phyloP scores from a whole-genome alignment of 495 filamentous ascomycete species.

The Annulohypoxylon nitens region DNA sequence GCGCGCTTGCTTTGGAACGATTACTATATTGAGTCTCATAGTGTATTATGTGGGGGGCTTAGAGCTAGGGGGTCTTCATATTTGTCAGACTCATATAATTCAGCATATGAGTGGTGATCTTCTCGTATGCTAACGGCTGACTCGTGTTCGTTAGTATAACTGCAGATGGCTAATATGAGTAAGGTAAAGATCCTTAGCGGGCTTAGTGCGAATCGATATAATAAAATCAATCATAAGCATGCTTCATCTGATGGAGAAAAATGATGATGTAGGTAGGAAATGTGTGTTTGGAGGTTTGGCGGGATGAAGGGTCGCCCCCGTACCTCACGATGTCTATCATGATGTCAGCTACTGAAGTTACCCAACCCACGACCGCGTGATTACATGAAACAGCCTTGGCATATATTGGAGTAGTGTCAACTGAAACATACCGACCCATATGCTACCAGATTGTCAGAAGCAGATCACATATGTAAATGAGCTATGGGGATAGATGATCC shows the following conservation, averaged over 20 bases:
- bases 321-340: constrained; percentile 1
- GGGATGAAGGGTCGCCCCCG: background rate
- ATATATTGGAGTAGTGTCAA: background rate
- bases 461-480: background rate
- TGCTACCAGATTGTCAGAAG: background rate
- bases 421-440: constrained; percentile 8
- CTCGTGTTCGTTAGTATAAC: constrained; percentile 17
- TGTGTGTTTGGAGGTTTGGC: background rate
- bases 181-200: background rate
- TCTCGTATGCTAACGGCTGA: constrained; percentile 13
- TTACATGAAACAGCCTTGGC: constrained; percentile 16
- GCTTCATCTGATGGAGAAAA: background rate
- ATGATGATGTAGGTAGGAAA: background rate
- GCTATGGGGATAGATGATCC: background rate
- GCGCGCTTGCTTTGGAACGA: constrained; percentile 19
- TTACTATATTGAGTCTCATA: constrained; percentile 20
- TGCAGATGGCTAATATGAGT: constrained; percentile 2
- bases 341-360: constrained; percentile 1
- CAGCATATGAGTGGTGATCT: background rate
- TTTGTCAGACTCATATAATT: constrained; percentile 19
- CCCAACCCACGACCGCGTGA: constrained; percentile 14
- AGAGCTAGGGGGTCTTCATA: background rate
- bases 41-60: constrained; percentile 18
- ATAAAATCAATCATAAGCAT: background rate
- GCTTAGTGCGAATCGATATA: background rate